Conservation (phyloP, 2,329 filamentous ascomycete species). For the Xylaria sp. region DNA sequence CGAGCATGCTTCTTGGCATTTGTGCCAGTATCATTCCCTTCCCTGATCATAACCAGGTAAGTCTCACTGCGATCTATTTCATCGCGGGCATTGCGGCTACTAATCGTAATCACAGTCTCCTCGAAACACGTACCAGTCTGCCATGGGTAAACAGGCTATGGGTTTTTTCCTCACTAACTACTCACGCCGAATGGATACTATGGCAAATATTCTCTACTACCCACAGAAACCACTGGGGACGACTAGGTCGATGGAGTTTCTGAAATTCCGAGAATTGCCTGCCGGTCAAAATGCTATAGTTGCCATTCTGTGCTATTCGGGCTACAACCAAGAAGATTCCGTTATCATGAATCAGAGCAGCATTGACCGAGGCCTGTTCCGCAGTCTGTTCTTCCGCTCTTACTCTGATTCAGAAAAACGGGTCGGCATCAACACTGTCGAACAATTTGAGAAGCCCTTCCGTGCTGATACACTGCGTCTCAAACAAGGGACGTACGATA, state of each 20-base stretch:
- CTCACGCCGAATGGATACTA: conserved; percentile 96
- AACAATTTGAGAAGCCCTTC: conserved; percentile 95
- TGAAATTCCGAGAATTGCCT: conserved; percentile 96
- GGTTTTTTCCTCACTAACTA: conserved; percentile 99
- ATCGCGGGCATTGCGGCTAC: conserved; percentile 34
- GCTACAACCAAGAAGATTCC: conserved; percentile 99
- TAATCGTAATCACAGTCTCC: conserved; percentile 73
- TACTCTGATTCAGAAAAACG: conserved; percentile 98
- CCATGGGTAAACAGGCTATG: conserved; percentile 99
- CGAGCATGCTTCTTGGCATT: conserved; percentile 98
- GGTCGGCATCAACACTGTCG: conserved; percentile 90
- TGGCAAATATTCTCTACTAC: conserved; percentile 99
- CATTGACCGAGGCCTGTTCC: conserved; percentile 96
- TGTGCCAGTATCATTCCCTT: conserved; percentile 99
- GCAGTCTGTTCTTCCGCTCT: conserved; percentile 96
- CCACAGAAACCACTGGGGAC: conserved; percentile 97
- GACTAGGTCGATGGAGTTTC: conserved; percentile 96
- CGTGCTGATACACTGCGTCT: conserved; percentile 87
- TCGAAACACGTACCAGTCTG: conserved; percentile 98
- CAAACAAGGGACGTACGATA: conserved; percentile 96
- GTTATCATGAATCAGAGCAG: conserved; percentile 99
- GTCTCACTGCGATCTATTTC: conserved; percentile 36
- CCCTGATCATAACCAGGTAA: conserved; percentile 94
- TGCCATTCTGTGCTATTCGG: conserved; percentile 95
- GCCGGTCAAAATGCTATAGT: conserved; percentile 99